Base-by-base conservation (phyloP, 2,329 filamentous ascomycete genomes). In the Verruconis gallopava region DNA sequence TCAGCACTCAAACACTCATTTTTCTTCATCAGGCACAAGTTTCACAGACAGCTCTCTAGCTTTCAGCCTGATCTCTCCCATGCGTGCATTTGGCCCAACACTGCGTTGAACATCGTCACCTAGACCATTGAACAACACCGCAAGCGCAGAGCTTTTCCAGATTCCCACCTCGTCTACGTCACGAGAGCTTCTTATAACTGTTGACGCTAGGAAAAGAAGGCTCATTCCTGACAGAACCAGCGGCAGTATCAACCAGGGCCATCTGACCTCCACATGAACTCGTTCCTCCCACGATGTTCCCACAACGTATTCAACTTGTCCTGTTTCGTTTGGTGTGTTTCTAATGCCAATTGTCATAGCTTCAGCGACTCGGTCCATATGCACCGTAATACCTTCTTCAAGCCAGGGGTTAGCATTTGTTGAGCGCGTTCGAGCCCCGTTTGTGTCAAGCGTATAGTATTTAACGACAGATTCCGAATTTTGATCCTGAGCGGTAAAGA, bases 61-160 rank as follows among this genome's bases (percentile, higher is more conserved):
- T 21, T 22, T 33, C 4, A n/a, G 15, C 21, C 25, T 43, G 9
- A 34, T 34, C 22, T 45, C 41, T 4, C 28, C 34, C 34, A 44
- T 46, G 13, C 18, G 25, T 15, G 17, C 34, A 33, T 21, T 36
- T 21, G 20, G 28, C 28, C 30, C 50, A 47, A 56, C 34, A 5
- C 47, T 38, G 3, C 37, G 39, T 12, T 51, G 50, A 1, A 48
- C 42, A 1, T 53, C 51, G 6, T 51, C 44, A 1, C 51, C 51
- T 2, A 56, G 28, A 2, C 55, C 46, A 20, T 57, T 55, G 1
- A 56, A 48, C 0, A 58, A 44, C 1, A 51, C 47, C 1, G 56
- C 53, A 48, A 58, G 53, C 0, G 54, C 47, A 3, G 56, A 58
- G 1, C 50, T 58, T 19, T 59, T 59, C 55, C 54, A 59, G 1